A percentile compares a stretch with the other conserved stretches of the same genome.
Conservation (phyloP, 208 protist genomes). For the Leishmania braziliensis region DNA sequence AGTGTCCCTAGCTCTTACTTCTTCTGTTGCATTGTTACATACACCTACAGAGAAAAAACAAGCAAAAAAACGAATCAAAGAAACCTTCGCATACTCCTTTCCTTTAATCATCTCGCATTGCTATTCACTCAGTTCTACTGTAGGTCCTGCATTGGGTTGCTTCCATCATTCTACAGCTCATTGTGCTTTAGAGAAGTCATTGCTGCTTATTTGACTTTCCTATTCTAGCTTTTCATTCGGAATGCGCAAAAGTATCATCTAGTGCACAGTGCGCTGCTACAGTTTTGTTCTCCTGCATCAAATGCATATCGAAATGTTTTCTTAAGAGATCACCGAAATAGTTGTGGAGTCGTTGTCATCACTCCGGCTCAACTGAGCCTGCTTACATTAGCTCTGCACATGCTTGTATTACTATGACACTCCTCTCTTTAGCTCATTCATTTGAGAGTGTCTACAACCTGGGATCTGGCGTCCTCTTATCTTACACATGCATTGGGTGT, state of each 20-base stretch:
- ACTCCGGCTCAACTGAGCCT: not conserved
- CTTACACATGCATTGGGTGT: not conserved
- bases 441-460: not conserved
- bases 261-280: not conserved
- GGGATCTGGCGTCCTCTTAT: not conserved
- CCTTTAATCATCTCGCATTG: not conserved
- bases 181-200: not conserved
- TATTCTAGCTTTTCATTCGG: not conserved
- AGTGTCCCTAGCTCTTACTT: too few relatives aligned
- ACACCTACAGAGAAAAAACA: not conserved
- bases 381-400: not conserved
- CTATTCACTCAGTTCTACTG: not conserved
- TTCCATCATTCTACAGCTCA: not conserved
- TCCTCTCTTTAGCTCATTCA: not conserved
- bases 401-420: not conserved
- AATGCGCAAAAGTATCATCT: not conserved
- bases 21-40: not conserved
- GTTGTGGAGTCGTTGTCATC: not conserved
- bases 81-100: too few relatives aligned
- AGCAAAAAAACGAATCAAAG: not conserved
- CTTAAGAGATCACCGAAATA: not conserved
- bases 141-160: not conserved
- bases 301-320: not conserved
- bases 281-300: not conserved
- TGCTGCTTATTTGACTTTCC: not conserved